These are phyloP conservation scores for Cercophora samala DNA, from an alignment of 495 filamentous ascomycete genomes.

Conservation along the genomic window DNA sequence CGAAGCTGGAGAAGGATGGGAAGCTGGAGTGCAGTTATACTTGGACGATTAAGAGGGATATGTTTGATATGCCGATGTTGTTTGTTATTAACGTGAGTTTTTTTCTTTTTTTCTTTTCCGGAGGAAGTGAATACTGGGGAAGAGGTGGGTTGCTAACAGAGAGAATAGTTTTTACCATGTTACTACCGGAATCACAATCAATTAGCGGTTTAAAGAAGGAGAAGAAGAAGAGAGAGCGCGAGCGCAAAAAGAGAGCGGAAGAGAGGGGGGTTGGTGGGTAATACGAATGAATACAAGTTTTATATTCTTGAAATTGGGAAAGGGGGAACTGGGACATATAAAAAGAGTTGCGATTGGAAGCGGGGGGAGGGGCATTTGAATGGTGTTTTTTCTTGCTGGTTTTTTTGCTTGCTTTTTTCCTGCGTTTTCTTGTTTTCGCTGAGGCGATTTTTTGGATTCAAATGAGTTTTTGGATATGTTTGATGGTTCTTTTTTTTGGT, in stretches of 20 bases:
- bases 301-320: neutral
- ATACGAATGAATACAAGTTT: neutral
- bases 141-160: conserved; percentile 4
- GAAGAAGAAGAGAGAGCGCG: neutral
- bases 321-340: neutral
- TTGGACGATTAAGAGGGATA: conserved; percentile 94
- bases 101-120: neutral
- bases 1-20: conserved; percentile 76
- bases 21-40: conserved; percentile 92
- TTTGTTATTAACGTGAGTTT: conserved; percentile 91
- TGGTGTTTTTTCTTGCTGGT: too few relatives aligned
- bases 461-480: neutral
- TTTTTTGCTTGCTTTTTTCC: neutral
- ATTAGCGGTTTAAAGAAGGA: conserved; percentile 39
- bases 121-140: neutral
- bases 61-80: conserved; percentile 98
- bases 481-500: too few relatives aligned
- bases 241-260: neutral
- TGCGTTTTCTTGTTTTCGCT: neutral
- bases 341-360: neutral
- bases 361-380: neutral
- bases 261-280: neutral
- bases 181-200: conserved; percentile 49
- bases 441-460: neutral
- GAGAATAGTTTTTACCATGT: conserved; percentile 48